A percentile compares a stretch with the other conserved stretches of the same genome.
Evolutionary conservation across 176 grass and related monocot genomes (phyloP).

Genomic region (Puccinellia tenuiflora): DNA sequence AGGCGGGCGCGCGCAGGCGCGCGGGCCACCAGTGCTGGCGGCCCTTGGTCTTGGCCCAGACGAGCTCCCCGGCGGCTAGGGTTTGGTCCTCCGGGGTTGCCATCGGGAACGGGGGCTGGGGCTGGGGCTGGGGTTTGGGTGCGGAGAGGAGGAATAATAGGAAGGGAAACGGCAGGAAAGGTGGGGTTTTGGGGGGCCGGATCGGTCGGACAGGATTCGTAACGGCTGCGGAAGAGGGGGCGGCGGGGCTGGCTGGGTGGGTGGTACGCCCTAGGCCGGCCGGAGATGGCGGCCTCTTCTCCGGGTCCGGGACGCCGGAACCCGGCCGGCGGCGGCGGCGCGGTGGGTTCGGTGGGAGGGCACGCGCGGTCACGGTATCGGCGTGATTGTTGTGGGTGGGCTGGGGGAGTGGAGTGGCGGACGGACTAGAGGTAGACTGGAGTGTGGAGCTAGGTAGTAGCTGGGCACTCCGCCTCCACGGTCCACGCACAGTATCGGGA

Average conservation of each 20-base stretch:
- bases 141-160: neutral
- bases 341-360: neutral
- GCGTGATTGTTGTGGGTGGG: neutral
- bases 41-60: constrained; percentile 59
- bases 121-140: neutral
- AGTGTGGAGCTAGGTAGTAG: neutral
- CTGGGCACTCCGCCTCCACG: no score
- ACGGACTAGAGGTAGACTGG: no score
- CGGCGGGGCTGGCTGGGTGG: neutral
- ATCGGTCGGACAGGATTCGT: neutral
- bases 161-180: neutral
- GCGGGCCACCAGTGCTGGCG: constrained; percentile 38
- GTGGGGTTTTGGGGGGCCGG: neutral
- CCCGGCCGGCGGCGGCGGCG: neutral
- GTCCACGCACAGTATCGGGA: neutral
- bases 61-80: constrained; percentile 59
- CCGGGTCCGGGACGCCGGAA: neutral
- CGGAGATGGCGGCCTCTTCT: neutral
- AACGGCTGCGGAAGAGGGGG: neutral
- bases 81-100: constrained; percentile 10
- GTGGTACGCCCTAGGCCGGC: neutral
- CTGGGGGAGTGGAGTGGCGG: neutral
- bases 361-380: neutral
- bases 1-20: neutral
- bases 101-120: neutral